Conservation (phyloP, 805 yeast species). For the Candida ortonii region DNA sequence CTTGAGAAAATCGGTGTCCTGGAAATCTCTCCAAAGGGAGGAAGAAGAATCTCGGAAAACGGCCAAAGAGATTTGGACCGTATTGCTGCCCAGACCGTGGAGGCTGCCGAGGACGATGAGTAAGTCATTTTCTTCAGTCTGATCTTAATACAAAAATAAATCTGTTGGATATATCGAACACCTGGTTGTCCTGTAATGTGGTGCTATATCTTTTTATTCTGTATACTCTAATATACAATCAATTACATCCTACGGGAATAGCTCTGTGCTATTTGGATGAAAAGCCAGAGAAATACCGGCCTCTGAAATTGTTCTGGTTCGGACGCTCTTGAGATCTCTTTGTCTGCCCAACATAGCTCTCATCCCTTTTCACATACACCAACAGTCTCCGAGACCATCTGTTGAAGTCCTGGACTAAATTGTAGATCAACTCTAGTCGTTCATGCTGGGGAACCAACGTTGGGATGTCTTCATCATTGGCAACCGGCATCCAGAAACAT, state of each 20-base stretch:
- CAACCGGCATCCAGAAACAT: conserved; percentile 97
- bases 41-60: conserved; percentile 98
- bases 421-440: conserved; percentile 64
- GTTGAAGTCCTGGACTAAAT: conserved; percentile 82
- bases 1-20: conserved; percentile 97
- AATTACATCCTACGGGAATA: background rate
- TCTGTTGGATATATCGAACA: conserved; percentile 8
- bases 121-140: too few species aligned
- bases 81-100: conserved; percentile 98
- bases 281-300: conserved; percentile 71
- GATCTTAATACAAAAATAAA: too few species aligned
- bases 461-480: conserved; percentile 66
- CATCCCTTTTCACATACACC: conserved; percentile 69
- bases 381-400: conserved; percentile 90
- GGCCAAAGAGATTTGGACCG: conserved; percentile 99
- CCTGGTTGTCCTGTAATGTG: conserved; percentile 7
- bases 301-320: conserved; percentile 61
- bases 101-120: conserved; percentile 70
- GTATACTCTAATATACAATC: background rate
- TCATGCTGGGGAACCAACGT: conserved; percentile 77
- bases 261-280: conserved; percentile 5
- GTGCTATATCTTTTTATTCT: conserved; percentile 5
- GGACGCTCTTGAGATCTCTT: conserved; percentile 42
- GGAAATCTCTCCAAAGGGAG: conserved; percentile 96
- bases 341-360: conserved; percentile 46